Evolutionary conservation across 257 asterid genomes (phyloP).

Genomic region (Coffea eugenioides): DNA sequence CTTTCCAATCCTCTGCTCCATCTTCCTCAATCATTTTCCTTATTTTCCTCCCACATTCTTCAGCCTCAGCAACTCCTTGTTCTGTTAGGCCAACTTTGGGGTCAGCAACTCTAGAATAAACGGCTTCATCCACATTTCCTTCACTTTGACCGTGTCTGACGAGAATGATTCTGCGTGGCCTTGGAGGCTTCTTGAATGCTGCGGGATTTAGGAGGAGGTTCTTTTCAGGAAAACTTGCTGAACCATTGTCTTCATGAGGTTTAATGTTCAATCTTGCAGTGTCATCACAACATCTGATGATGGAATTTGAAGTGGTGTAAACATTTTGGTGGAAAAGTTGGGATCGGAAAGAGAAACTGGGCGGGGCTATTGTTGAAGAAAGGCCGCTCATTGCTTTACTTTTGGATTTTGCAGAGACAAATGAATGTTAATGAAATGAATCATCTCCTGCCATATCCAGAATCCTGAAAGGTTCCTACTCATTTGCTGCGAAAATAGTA

Average conservation of each 20-base stretch:
- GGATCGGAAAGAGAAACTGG: slow-evolving; percentile 13
- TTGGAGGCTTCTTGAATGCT: slow-evolving; percentile 44
- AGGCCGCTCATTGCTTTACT: slow-evolving; percentile 28
- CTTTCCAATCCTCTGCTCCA: slow-evolving; percentile 60
- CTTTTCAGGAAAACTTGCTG: slow-evolving; percentile 53
- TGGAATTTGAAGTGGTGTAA: not conserved
- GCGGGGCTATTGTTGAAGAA: slow-evolving; percentile 24
- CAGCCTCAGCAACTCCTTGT: slow-evolving; percentile 51
- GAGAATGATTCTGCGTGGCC: slow-evolving; percentile 63
- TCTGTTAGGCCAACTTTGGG: slow-evolving; percentile 55
- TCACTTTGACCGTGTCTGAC: slow-evolving; percentile 78
- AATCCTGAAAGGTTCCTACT: not conserved
- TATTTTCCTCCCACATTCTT: slow-evolving; percentile 48
- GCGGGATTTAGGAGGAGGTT: slow-evolving; percentile 2
- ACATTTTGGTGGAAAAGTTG: slow-evolving; percentile 8
- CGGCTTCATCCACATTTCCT: slow-evolving; percentile 70
- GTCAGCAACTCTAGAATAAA: slow-evolving; percentile 70
- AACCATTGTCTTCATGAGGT: slow-evolving; percentile 17
- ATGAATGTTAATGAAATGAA: not conserved
- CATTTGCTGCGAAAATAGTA: not conserved
- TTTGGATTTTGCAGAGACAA: not conserved
- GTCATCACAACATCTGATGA: slow-evolving; percentile 34
- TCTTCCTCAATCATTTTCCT: slow-evolving; percentile 51
- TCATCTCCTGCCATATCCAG: not conserved
- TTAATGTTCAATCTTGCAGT: not conserved